Base-by-base conservation (phyloP, 192 early-diverging fungal species). In the Coemansia sp. region DNA sequence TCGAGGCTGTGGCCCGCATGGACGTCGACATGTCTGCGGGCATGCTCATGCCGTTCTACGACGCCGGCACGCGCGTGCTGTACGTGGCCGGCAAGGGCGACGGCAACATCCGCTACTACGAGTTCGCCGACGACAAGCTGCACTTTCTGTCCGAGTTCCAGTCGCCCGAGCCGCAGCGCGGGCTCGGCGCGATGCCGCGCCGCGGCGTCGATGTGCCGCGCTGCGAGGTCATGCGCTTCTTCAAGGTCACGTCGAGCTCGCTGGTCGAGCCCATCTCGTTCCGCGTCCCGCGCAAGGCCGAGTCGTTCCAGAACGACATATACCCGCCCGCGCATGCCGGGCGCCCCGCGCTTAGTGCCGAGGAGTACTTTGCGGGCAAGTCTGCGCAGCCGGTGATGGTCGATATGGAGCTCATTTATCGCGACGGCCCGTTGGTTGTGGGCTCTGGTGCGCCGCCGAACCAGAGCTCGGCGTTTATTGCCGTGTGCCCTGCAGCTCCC, bases 51-150 rank as follows among this genome's bases (percentile, higher is more conserved):
- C 97, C 97, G 23, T 90, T 91, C 85, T 99, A 90, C 75, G 97
- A 99, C 75, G 58, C 64, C 21, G 90, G 95, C 72, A 94, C 89
- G 18, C 88, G 82, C 56, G 89, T 99, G 83, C 83, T 99, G 22
- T 98, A 89, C 68, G 71, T 98, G 60, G 95, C 91, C 12, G 97
- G 97, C 52, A 98, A 98, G 75, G 94, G 97, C 63, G 97, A 99
- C 81, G 97, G 94, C 35, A 99, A 95, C 78, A 98, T 99, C 71
- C 89, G 95, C 27, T 98, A 98, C 83, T 99, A 91, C 71, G 97
- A 99, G 83, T 97, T 90, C 69, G 91, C 90, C 55, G 92, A 97
- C 65, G 95, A 98, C 63, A 92, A 93, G 47, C 67, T 99, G 67
- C 89, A 86, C 82, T 80, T 72, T 44, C 73, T 99, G 29, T 90